Base-by-base conservation (phyloP, 225 moss, liverwort and hornwort genomes). In the Pleurozium schreberi region DNA sequence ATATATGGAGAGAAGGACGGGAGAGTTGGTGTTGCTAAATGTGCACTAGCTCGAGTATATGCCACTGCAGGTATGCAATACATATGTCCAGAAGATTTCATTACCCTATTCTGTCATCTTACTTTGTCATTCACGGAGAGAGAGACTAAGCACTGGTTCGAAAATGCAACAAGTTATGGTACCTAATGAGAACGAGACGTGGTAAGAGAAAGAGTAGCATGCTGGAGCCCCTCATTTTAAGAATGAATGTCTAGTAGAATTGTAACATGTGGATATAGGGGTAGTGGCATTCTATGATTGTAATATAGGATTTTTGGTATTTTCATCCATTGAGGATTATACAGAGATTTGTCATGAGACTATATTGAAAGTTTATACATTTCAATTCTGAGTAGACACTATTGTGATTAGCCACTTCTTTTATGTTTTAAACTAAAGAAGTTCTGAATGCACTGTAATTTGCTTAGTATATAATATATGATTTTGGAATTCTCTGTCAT, bases 11-110 rank as follows among this genome's bases (percentile, higher is more conserved):
- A 90, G 91, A 85, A 84, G 84, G 97, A 98, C 85, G 97, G 95
- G 77, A 93, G 97, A 89, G 94, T 93, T 81, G 98, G 96, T 55
- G 91, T 98, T 86, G 98, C 98, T 82, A 96, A 91, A 89, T 98
- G 97, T 93, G 97, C 96, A 38, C 87, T 98, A 82, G 98, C 97
- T 85, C 95, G 97, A 84, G 95, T 90, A 64, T 92, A 93, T 92
- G 92, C 92, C 88, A 88, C 95, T 45, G 89, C 88, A 90, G 97
- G 98, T 98, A 75, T n/a, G 87, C 40, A 67, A 49, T 34, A 74
- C 43, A 69, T 71, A 71, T 77, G 59, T 80, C 40, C 75, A 34
- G 49, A 81, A 69, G 52, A 61, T 84, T 87, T 60, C 45, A 22
- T 31, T 62, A 18, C 80, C 58, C 50, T 62, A 43, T 73, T 76